Conservation (phyloP, 345 rosid species). For the Zanthoxylum bungeanum region DNA sequence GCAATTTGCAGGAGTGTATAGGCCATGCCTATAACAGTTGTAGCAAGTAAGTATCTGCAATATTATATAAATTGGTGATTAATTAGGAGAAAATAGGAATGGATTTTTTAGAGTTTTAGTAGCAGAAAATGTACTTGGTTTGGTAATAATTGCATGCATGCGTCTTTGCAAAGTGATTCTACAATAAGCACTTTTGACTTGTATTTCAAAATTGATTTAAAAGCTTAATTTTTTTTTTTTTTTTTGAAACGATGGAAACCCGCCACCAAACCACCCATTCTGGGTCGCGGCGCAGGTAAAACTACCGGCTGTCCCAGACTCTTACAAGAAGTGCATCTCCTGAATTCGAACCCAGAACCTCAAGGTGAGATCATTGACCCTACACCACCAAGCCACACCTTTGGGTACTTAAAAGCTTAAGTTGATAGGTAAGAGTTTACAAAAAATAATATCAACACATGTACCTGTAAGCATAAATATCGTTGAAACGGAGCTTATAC, state of each 20-base stretch:
- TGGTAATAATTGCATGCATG: not conserved
- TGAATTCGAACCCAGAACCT: too few species aligned
- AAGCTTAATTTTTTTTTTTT: too few species aligned
- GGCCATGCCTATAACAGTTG: constrained; percentile 28
- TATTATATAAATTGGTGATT: not conserved
- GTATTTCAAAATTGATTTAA: too few species aligned
- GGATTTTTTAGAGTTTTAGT: not conserved
- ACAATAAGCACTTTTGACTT: not conserved
- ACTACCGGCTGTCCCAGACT: too few species aligned
- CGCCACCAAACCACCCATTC: too few species aligned
- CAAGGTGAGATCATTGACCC: too few species aligned
- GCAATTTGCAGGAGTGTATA: constrained; percentile 27
- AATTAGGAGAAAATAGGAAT: too few species aligned
- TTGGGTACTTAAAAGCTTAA: not conserved
- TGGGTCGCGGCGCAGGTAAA: too few species aligned
- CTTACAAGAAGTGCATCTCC: too few species aligned
- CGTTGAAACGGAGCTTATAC: constrained; percentile 16
- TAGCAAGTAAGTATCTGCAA: constrained; percentile 32
- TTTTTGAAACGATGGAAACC: too few species aligned
- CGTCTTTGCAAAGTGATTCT: not conserved
- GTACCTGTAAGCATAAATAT: constrained; percentile 28
- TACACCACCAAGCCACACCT: too few species aligned
- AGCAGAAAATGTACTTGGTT: not conserved
- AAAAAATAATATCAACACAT: not conserved
- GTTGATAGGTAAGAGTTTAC: not conserved